These are phyloP conservation scores for Lachancea fermentati DNA, from an alignment of 805 yeast genomes.

Conservation along the genomic window DNA sequence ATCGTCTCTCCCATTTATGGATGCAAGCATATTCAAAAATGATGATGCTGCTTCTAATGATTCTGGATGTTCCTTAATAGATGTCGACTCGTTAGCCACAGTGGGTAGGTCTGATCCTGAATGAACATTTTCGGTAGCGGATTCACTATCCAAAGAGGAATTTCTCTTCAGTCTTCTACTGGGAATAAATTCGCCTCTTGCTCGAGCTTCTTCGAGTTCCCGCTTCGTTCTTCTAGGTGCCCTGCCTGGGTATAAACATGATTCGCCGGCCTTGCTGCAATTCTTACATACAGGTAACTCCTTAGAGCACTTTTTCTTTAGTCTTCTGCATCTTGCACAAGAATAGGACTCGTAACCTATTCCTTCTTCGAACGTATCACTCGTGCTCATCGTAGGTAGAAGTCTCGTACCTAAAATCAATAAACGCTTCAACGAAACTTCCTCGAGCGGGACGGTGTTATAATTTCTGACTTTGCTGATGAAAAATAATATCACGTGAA, in stretches of 20 bases:
- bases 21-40: background rate
- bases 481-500: too few relatives aligned
- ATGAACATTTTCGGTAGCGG: background rate
- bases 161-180: background rate
- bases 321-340: constrained; percentile 43
- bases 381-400: background rate
- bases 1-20: background rate
- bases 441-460: too few relatives aligned
- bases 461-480: too few relatives aligned
- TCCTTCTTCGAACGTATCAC: background rate
- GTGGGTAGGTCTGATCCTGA: background rate
- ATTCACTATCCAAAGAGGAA: background rate
- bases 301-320: constrained; percentile 47
- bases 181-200: constrained; percentile 20
- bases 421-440: too few relatives aligned
- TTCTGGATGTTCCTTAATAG: background rate
- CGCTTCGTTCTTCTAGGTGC: constrained; percentile 37
- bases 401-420: too few relatives aligned
- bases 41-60: constrained; percentile 1
- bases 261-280: constrained; percentile 36
- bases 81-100: background rate
- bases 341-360: constrained; percentile 28
- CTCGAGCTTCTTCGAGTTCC: constrained; percentile 23
- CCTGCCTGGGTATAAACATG: constrained; percentile 41
- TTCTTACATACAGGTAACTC: constrained; percentile 40